Percentiles rank a stretch among this genome's conserved stretches.
Conservation (phyloP, 2,329 filamentous ascomycete genomes). For the Alternaria dauci region DNA sequence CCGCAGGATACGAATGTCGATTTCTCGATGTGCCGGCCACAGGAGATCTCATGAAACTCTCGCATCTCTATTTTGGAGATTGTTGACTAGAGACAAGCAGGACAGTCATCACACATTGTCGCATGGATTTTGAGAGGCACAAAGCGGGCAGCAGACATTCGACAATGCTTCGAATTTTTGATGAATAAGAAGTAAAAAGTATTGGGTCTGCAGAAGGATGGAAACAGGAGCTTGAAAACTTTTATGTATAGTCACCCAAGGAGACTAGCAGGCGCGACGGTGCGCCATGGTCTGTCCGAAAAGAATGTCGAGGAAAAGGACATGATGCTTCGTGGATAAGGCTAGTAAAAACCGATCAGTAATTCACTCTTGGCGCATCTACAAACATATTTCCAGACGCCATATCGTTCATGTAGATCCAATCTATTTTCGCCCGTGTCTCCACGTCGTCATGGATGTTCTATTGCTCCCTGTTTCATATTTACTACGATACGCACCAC, state of each 20-base stretch:
- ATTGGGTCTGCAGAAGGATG: background rate
- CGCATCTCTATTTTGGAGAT: no score
- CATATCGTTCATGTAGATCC: no score
- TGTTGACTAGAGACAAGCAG: no score
- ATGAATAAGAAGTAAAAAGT: no score
- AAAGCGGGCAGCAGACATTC: no score
- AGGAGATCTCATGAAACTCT: no score
- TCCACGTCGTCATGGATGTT: background rate
- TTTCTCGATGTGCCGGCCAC: background rate
- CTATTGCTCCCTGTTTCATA: no score
- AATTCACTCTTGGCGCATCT: accelerated
- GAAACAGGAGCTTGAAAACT: background rate
- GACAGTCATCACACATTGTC: no score
- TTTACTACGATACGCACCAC: no score
- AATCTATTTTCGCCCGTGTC: accelerated
- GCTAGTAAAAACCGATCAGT: accelerated
- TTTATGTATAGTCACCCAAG: background rate
- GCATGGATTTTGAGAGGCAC: no score
- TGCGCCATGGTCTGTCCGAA: background rate
- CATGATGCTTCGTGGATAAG: background rate
- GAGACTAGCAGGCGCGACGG: background rate
- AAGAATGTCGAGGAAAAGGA: background rate
- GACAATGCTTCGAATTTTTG: no score
- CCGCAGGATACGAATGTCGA: no score
- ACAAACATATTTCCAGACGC: background rate